Base-by-base conservation (phyloP, 345 rosid genomes). In the Populus ilicifolia region DNA sequence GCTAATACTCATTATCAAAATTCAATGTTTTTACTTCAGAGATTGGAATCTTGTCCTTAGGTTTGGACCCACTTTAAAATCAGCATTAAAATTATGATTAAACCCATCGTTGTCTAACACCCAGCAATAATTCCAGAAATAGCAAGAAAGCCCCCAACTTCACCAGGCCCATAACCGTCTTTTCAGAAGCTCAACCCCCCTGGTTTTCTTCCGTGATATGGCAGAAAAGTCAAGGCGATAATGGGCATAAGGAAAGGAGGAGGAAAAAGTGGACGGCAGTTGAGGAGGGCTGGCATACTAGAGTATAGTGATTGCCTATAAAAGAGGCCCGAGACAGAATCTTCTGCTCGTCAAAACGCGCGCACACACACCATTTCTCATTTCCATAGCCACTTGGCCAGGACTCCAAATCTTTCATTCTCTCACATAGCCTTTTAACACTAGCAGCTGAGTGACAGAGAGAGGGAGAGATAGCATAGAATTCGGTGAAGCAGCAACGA, bases 301-400 rank as follows among this genome's bases (percentile, higher is more conserved):
- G 64, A 59, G 64, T 11, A n/a, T 10, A 1, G 64, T 10, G 23
- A n/a, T 59, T 59, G 76, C 76, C 76, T 73, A 39, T 61, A 73
- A 59, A 73, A 59, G 38, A 52, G 50, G 2, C 17, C 29, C 43
- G 1, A 52, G 8, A 54, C 64, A 73, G 69, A 73, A 73, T 61
- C 76, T 61, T 41, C 56, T n/a, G n/a, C 76, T 25, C 76, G 63
- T 73, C 54, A 59, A 59, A 23, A 23, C 64, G 7, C 61, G 10
- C 64, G 7, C 61, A 8, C 62, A 1, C 63, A 8, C 62, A 56
- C 9, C n/a, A 4, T 25, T 9, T 59, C 23, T 59, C 29, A 23
- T 59, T 59, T 23, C 16, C 64, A n/a, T 59, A 10, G n/a, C 29
- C 59, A 52, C 20, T 52, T 7, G n/a, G 59, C 59, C 21, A 20